These are phyloP conservation scores for Persicaria maculosa DNA, from an alignment of 148 eudicot genomes.

Conservation along the genomic window DNA sequence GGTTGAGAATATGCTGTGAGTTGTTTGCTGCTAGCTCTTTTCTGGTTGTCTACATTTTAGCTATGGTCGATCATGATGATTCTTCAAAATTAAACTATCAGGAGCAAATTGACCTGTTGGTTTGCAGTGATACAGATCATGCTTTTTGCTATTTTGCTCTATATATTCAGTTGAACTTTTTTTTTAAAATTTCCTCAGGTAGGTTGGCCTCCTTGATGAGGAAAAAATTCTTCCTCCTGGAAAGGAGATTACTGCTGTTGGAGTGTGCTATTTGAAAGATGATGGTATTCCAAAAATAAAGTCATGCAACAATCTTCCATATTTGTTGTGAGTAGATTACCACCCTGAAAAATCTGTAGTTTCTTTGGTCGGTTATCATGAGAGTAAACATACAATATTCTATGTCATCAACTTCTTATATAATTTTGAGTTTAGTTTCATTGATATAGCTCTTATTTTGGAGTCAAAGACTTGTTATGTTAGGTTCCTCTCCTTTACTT, in stretches of 20 bases:
- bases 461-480: too few relatives aligned
- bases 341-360: background rate
- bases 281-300: slow-evolving; percentile 57
- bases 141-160: too few relatives aligned
- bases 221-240: too few relatives aligned
- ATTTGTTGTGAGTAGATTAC: slow-evolving; percentile 51
- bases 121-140: too few relatives aligned
- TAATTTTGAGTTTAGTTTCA: too few relatives aligned
- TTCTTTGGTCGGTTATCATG: background rate
- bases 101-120: too few relatives aligned
- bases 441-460: too few relatives aligned
- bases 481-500: too few relatives aligned
- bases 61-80: background rate
- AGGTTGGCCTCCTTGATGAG: slow-evolving; percentile 57
- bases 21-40: slow-evolving; percentile 11
- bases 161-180: too few relatives aligned
- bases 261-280: slow-evolving; percentile 40
- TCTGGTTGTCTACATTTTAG: background rate
- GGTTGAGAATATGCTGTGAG: slow-evolving; percentile 86
- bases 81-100: background rate
- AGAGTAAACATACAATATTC: background rate
- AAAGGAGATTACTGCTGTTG: slow-evolving; percentile 59
- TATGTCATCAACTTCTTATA: background rate
- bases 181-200: background rate
- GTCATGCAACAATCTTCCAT: slow-evolving; percentile 66